Base-by-base conservation (phyloP, 805 yeast genomes). In the Starmerella bombi region DNA sequence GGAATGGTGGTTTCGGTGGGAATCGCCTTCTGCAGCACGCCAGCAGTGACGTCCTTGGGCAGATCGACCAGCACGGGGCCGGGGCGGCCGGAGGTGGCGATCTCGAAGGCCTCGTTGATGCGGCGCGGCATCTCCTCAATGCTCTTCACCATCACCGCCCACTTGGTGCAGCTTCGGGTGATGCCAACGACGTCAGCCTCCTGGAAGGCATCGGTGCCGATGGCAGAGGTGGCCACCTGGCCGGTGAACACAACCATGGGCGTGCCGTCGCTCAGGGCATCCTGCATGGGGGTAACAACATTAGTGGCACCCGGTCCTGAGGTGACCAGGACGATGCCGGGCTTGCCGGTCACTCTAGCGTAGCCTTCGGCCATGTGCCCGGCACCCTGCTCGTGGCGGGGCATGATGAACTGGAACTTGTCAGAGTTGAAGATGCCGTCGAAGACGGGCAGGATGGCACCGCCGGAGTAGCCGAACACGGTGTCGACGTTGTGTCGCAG, bases 321-420 rank as follows among this genome's bases (percentile, higher is more conserved):
- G n/a, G 98, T 91, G 38, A 91, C 98, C 55, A 91, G 68, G 37
- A 91, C 97, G 50, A 91, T 93, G 66, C 98, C 98, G 12, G 96
- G 93, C 63, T 83, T 91, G 44, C 97, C 98, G 16, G 75, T 65
- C 31, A 94, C 98, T 52, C 93, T 72, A 42, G 98, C 96, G 53
- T 91, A 91, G 45, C 98, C 98, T 66, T 91, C 96, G 42, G 98
- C 98, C 97, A 91, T 91, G 64, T 91, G 98, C 39, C 98, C 98
- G 15, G 97, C 98, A 60, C 98, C 98, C 65, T 91, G 98, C 64
- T 91, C 98, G 62, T 91, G 97, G 56, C 93, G 74, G 36, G 98
- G 98, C 49, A 91, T 67, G 42, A 91, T 82, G 59, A 91, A 91
- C 52, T 78, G 75, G 70, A 91, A 88, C 56, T 80, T 74, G 42